Evolutionary conservation across 2,329 filamentous ascomycete genomes (phyloP).

Genomic region (Beauveria pseudobassiana): DNA sequence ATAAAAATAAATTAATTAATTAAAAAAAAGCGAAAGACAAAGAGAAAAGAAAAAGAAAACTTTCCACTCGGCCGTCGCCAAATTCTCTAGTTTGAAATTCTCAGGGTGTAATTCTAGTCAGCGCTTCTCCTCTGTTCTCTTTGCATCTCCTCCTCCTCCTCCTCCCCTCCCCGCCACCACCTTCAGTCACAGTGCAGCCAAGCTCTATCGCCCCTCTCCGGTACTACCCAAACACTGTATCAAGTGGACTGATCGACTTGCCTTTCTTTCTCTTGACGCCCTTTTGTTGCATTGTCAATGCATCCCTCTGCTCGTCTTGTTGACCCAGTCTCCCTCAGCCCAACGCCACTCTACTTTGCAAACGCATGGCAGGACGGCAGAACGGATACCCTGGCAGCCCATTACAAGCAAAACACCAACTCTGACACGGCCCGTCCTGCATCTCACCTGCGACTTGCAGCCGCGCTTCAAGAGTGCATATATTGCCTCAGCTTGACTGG

Average conservation of each 20-base stretch:
- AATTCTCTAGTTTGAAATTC: too few species aligned
- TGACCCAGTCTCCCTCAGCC: neutral
- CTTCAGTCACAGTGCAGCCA: neutral
- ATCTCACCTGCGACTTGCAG: slow-evolving; percentile 8
- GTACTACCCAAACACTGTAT: neutral
- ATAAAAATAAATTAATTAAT: too few species aligned
- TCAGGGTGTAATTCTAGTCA: neutral
- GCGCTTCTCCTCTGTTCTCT: neutral
- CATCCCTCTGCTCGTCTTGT: neutral
- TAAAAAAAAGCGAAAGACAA: too few species aligned
- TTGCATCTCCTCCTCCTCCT: too few species aligned
- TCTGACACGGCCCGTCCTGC: neutral
- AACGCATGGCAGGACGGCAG: neutral
- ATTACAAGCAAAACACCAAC: slow-evolving; percentile 1
- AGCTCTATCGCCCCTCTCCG: neutral
- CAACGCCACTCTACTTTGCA: neutral
- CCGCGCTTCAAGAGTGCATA: neutral
- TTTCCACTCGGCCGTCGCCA: too few species aligned
- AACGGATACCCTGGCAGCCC: neutral
- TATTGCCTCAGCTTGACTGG: neutral
- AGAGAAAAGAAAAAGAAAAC: too few species aligned
- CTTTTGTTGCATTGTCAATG: neutral
- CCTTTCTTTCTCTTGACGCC: neutral
- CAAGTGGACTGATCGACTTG: neutral
- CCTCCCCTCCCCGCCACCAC: neutral